A percentile compares a stretch with the other conserved stretches of the same genome.
phyloP scores from a whole-genome alignment of 192 early-diverging fungal species.

The Backusella luteola region DNA sequence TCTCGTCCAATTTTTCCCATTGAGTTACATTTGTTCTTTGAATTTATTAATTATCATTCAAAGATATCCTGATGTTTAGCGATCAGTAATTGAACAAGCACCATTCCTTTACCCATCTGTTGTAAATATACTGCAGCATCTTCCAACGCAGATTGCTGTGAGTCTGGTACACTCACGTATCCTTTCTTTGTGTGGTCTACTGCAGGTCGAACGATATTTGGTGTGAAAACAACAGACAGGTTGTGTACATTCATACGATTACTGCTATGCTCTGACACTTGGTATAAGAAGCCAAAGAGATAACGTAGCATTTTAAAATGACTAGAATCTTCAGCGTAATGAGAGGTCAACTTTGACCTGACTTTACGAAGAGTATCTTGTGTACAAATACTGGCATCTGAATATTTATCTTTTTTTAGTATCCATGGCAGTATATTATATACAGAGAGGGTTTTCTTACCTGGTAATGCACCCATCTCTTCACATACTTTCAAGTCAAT shows the following conservation, averaged over 20 bases:
- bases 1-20: neutral
- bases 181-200: neutral
- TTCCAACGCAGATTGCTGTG: slow-evolving; percentile 8
- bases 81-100: slow-evolving; percentile 16
- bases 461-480: slow-evolving; percentile 46
- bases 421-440: too few relatives aligned
- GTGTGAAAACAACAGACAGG: slow-evolving; percentile 83
- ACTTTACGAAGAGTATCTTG: slow-evolving; percentile 18
- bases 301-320: slow-evolving; percentile 55
- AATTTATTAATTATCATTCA: neutral
- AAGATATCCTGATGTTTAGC: neutral
- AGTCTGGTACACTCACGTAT: neutral
- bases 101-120: slow-evolving; percentile 35
- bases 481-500: slow-evolving; percentile 58
- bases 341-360: slow-evolving; percentile 27
- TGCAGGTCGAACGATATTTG: slow-evolving; percentile 69
- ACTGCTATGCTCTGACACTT: slow-evolving; percentile 62
- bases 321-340: slow-evolving; percentile 48
- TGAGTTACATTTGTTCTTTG: neutral
- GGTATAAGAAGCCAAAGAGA: slow-evolving; percentile 69
- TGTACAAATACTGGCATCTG: slow-evolving; percentile 14
- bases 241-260: slow-evolving; percentile 88
- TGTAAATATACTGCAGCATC: slow-evolving; percentile 22
- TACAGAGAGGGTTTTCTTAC: slow-evolving; percentile 6
- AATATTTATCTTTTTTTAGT: neutral